These are phyloP conservation scores for Arachis hypogaea DNA, from an alignment of 306 rosid genomes.

Conservation along the genomic window DNA sequence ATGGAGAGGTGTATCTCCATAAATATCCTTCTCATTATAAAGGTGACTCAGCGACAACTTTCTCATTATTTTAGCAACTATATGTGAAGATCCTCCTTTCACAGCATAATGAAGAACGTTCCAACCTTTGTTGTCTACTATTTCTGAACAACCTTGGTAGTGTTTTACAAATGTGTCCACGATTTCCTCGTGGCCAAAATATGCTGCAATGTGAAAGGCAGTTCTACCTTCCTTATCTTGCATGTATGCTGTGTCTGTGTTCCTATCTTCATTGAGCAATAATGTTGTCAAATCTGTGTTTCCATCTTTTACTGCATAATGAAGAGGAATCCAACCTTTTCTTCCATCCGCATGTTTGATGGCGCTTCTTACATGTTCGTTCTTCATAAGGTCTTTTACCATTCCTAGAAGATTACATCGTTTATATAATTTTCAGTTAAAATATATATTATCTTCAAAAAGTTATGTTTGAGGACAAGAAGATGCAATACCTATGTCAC, in stretches of 20 bases:
- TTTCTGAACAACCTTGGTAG: not conserved
- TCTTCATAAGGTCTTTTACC: not conserved
- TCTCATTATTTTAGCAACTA: too few species aligned
- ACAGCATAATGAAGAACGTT: not conserved
- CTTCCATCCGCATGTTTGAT: not conserved
- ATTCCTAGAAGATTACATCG: not conserved
- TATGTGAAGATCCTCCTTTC: fast-evolving
- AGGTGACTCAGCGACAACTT: not conserved
- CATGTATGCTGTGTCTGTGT: not conserved
- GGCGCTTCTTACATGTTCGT: not conserved
- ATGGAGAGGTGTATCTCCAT: conserved; percentile 22
- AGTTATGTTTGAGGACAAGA: not conserved
- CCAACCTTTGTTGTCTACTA: not conserved
- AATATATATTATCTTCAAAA: too few species aligned
- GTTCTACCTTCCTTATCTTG: conserved; percentile 4
- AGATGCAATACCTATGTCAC: not conserved
- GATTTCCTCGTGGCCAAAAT: not conserved
- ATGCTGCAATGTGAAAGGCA: not conserved
- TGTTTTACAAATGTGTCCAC: not conserved
- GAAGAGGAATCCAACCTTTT: conserved; percentile 6
- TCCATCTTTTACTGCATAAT: not conserved
- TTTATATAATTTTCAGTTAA: too few species aligned
- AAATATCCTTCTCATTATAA: not conserved
- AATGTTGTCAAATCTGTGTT: not conserved
- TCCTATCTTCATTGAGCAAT: not conserved